Conservation (phyloP, 371 early-diverging fungal species). For the Haplosporangium sp. region DNA sequence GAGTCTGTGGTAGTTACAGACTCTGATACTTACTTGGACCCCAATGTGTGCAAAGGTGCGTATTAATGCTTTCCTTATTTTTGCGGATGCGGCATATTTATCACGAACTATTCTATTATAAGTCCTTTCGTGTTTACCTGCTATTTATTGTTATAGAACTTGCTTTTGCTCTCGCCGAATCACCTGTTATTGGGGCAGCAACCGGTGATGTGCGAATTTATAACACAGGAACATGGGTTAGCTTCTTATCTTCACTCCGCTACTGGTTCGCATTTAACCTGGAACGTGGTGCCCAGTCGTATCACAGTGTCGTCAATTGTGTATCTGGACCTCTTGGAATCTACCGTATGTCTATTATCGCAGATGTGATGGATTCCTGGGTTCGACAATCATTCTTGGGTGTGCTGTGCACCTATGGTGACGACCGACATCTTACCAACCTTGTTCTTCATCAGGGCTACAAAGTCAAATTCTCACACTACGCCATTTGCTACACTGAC, state of each 20-base stretch:
- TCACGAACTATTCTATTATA: not conserved
- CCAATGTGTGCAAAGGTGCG: conserved; percentile 57
- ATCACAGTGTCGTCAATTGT: conserved; percentile 72
- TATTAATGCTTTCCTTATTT: not conserved
- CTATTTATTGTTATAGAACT: conserved; percentile 48
- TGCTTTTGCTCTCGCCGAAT: conserved; percentile 65
- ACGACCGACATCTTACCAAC: conserved; percentile 77
- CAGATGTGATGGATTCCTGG: conserved; percentile 70
- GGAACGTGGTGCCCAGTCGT: conserved; percentile 75
- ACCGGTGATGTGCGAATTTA: conserved; percentile 78
- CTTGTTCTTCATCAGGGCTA: conserved; percentile 63
- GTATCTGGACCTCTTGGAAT: conserved; percentile 79
- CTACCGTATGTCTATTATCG: conserved; percentile 64
- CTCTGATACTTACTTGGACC: conserved; percentile 74
- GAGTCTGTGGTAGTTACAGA: conserved; percentile 75
- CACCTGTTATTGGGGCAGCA: conserved; percentile 68
- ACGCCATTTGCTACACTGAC: conserved; percentile 75
- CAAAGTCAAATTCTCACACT: conserved; percentile 70
- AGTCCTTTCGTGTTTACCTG: too few relatives aligned
- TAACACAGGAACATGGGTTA: conserved; percentile 64
- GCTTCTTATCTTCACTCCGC: conserved; percentile 72
- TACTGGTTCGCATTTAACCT: conserved; percentile 82
- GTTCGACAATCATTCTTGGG: conserved; percentile 70
- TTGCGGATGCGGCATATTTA: not conserved
- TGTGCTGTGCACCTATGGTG: conserved; percentile 77